A percentile compares a stretch with the other conserved stretches of the same genome.
Evolutionary conservation across 176 grass and related monocot species (phyloP).

Genomic region (Carex parvula): DNA sequence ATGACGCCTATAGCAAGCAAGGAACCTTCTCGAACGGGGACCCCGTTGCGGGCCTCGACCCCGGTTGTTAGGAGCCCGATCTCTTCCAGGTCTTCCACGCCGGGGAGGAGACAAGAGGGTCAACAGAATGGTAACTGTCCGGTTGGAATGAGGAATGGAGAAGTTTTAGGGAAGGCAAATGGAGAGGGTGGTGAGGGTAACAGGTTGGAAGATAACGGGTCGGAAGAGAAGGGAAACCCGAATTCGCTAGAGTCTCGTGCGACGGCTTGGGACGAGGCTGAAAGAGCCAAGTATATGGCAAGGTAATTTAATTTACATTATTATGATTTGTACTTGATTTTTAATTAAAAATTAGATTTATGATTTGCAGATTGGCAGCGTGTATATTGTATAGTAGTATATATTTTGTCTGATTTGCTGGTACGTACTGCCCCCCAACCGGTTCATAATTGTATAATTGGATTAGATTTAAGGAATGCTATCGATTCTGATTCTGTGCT

Average conservation of each 20-base stretch:
- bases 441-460: neutral
- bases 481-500: neutral
- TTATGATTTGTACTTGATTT: neutral
- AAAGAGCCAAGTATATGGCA: slow-evolving; percentile 74
- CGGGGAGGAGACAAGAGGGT: slow-evolving; percentile 33
- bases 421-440: neutral
- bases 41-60: slow-evolving; percentile 64
- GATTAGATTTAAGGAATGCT: neutral
- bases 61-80: slow-evolving; percentile 72
- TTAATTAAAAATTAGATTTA: neutral
- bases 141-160: slow-evolving; percentile 26
- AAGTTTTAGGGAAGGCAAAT: neutral
- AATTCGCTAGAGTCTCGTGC: slow-evolving; percentile 65
- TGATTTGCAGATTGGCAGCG: neutral
- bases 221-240: neutral
- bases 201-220: slow-evolving; percentile 12
- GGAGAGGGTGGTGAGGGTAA: slow-evolving; percentile 11
- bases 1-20: slow-evolving; percentile 99
- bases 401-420: neutral
- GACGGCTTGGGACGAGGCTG: slow-evolving; percentile 75
- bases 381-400: neutral
- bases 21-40: slow-evolving; percentile 84
- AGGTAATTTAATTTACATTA: slow-evolving; percentile 39
- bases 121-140: slow-evolving; percentile 26
- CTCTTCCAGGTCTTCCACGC: slow-evolving; percentile 65